Base-by-base conservation (phyloP, 129 eudicot species). In the Smallanthus sonchifolius region DNA sequence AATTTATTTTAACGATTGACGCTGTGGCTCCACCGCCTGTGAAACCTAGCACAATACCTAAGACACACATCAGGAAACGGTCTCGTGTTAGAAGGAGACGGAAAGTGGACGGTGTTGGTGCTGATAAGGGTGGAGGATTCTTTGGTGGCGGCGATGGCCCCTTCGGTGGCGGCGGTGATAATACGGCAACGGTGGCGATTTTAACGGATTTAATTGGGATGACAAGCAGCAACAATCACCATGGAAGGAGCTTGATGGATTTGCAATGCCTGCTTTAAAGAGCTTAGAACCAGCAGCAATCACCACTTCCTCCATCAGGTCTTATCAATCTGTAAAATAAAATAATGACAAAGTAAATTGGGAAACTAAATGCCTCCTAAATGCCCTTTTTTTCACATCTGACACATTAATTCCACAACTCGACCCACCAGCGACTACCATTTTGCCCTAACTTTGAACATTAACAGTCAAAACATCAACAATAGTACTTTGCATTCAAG, bases 321-420 rank as follows among this genome's bases (percentile, higher is more conserved):
- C 86, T 74, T 83, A 36, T 78, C 86, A 6, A 83, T 78, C 52
- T 83, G 86, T 19, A n/a, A n/a, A n/a, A n/a, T n/a, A n/a, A n/a
- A n/a, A n/a, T n/a, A n/a, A n/a, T n/a, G n/a, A n/a, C n/a, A n/a
- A n/a, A n/a, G n/a, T n/a, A n/a, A n/a, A n/a, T n/a, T n/a, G n/a
- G n/a, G n/a, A n/a, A n/a, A n/a, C n/a, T n/a, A n/a, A n/a, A n/a
- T n/a, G n/a, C n/a, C n/a, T n/a, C n/a, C n/a, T n/a, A n/a, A n/a
- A n/a, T n/a, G n/a, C n/a, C n/a, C n/a, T n/a, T n/a, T n/a, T n/a
- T n/a, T n/a, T n/a, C n/a, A n/a, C n/a, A n/a, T n/a, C n/a, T n/a
- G n/a, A n/a, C n/a, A n/a, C n/a, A n/a, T n/a, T n/a, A n/a, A n/a
- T n/a, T n/a, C n/a, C n/a, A n/a, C n/a, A n/a, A n/a, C n/a, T n/a